These are phyloP conservation scores for Pleurozium schreberi DNA, from an alignment of 225 moss, liverwort and hornwort genomes.

Conservation along the genomic window DNA sequence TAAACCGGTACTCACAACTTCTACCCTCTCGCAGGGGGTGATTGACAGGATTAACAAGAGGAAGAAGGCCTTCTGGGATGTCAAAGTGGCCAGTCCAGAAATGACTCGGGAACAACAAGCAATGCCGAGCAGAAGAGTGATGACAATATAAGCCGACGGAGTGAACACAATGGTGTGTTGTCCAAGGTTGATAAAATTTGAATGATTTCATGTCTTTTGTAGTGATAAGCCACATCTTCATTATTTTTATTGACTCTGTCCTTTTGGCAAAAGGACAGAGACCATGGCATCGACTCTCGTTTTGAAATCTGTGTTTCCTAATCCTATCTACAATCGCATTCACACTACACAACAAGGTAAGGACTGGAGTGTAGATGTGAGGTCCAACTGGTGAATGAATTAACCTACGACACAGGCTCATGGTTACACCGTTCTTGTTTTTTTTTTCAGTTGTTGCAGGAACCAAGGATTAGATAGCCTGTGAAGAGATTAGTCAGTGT, in stretches of 20 bases:
- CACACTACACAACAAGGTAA: too few species aligned
- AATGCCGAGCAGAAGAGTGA: not conserved
- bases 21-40: slow-evolving; percentile 20
- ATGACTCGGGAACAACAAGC: not conserved
- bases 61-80: not conserved
- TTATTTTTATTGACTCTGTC: accelerated
- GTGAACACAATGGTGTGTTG: not conserved
- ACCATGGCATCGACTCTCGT: too few species aligned
- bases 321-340: too few species aligned
- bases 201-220: not conserved
- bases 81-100: not conserved
- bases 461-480: not conserved
- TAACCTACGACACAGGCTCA: too few species aligned
- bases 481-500: not conserved
- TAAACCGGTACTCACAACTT: not conserved
- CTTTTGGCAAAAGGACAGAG: too few species aligned
- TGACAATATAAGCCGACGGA: not conserved
- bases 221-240: not conserved
- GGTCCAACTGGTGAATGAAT: too few species aligned
- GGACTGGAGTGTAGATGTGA: too few species aligned
- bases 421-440: too few species aligned
- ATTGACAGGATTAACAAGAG: slow-evolving; percentile 14
- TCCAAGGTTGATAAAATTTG: not conserved
- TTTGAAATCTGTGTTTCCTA: too few species aligned
- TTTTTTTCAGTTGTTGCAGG: not conserved